Base-by-base conservation (phyloP, 306 rosid species). In the Lotus japonicus region DNA sequence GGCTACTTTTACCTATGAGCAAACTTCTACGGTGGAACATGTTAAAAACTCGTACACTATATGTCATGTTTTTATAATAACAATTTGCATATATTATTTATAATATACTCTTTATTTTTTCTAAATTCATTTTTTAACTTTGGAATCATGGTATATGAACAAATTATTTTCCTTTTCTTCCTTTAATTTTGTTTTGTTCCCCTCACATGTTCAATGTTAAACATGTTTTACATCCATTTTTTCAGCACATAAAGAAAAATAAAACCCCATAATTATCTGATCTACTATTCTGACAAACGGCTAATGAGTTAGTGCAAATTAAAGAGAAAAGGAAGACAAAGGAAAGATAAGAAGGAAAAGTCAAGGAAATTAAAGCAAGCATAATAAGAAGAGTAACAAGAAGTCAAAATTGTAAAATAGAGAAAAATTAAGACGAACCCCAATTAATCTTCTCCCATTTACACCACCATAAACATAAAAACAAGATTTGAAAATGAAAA, bases 381-480 rank as follows among this genome's bases (percentile, higher is more conserved):
- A 43, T 14, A 50, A 38, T 3, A 62, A 45, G 16, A 43, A 5
- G 23, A 59, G 11, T 38, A 38, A 42, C 16, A 65, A 66, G 9
- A 48, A 55, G 58, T 64, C 62, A 58, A 75, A 70, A 69, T 21
- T 58, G 36, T 36, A 58, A 69, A 14, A 11, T 31, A 41, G 26
- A 43, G 1, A 18, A 36, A 8, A 9, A 66, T 41, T 33, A 75
- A 6, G 50, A 58, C 4, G 62, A 81, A 64, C 64, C 51, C 72
- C 50, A 70, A 77, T 55, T 58, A 71, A 78, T 80, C 66, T 62
- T 74, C 72, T 78, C 78, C 43, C 79, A 82, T 70, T 66, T 78
- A 87, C 84, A 79, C 74, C 64, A 78, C 66, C 81, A 61, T n/a
- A 54, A 78, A 63, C 68, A 53, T 60, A 63, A 55, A 55, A 73